A percentile compares a stretch with the other conserved stretches of the same genome.
These are phyloP conservation scores for Suillus fuscotomentosus DNA, from an alignment of 768 basidiomycete genomes.

Conservation along the genomic window DNA sequence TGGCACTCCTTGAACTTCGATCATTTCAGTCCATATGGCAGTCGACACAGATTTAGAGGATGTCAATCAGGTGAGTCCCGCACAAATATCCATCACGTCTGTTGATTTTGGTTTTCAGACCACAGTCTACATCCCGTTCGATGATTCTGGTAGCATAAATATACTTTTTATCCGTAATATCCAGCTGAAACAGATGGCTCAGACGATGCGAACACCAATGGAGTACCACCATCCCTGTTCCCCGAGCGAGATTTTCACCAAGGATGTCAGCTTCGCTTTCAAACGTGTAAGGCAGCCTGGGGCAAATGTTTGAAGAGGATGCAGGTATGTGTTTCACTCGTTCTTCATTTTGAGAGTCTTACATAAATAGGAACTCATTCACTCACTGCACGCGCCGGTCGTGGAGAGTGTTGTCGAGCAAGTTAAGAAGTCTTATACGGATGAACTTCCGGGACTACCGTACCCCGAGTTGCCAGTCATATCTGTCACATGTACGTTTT, in stretches of 20 bases:
- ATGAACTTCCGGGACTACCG: conserved; percentile 54
- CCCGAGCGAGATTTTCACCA: conserved; percentile 29
- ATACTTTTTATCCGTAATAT: background rate
- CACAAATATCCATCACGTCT: background rate
- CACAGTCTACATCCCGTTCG: conserved; percentile 26
- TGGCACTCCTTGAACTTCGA: background rate
- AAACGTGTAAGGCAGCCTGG: conserved; percentile 60
- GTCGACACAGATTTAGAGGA: conserved; percentile 20
- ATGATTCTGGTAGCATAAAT: conserved; percentile 18
- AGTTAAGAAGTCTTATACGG: conserved; percentile 43
- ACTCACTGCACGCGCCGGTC: conserved; percentile 47
- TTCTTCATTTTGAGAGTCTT: background rate
- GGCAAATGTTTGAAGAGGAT: conserved; percentile 53
- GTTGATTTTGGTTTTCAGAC: conserved; percentile 23
- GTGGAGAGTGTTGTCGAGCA: conserved; percentile 42
- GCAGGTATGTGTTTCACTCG: conserved; percentile 40
- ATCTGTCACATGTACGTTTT: conserved; percentile 48
- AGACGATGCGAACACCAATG: background rate
- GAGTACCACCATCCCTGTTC: conserved; percentile 15
- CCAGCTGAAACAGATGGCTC: background rate
- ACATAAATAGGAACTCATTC: conserved; percentile 41
- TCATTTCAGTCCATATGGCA: conserved; percentile 10
- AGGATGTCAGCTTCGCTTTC: conserved; percentile 41
- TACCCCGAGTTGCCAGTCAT: conserved; percentile 60
- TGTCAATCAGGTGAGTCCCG: conserved; percentile 23